Evolutionary conservation across 2,329 filamentous ascomycete species (phyloP), one percentile per base, ranked within the genome.

Genomic region (Cadophora luteo-olivacea): DNA sequence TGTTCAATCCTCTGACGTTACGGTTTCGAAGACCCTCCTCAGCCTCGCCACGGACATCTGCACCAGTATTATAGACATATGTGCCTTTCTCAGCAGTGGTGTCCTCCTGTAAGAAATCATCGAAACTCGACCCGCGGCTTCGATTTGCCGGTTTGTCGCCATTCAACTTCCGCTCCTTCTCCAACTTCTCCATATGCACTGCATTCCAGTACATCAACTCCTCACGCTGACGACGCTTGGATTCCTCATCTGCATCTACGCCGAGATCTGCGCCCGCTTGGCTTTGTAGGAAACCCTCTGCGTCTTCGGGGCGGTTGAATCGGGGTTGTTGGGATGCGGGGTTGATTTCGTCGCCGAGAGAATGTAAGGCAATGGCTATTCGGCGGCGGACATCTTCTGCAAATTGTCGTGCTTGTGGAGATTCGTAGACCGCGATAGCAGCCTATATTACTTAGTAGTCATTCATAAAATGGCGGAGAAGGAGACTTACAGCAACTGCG

Each of bases 191-290:
- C 62, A 87, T 76, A 63, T 81, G 84, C 38, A 87, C 71, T 3
- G 84, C 82, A 74, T 91, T 91, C 88, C 88, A 91, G 73, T 89
- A 90, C 78, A 90, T 81, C 69, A 91, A 76, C 78, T 91, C 88
- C 74, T 90, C 88, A 48, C 88, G 83, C 76, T 91, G 88, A 68
- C 86, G 82, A 72, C 85, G 84, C 64, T 85, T 83, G 25, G 84
- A 86, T 72, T 87, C 88, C 63, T 89, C 87, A 72, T 91, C 88
- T 66, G 87, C 88, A 41, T 89, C 88, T 25, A 90, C 84, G 19
- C 82, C 85, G 1, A 80, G 75, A 38, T 85, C 81, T 62, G 79
- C 79, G 22, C 79, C 79, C 4, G 73, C 72, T 24, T 78, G 80
- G 9, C 86, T 87, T 73, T 84, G 80, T 66, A 89, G 76, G 75